Evolutionary conservation across 2,329 filamentous ascomycete species (phyloP).

Genomic region (Pleurostoma richardsiae): DNA sequence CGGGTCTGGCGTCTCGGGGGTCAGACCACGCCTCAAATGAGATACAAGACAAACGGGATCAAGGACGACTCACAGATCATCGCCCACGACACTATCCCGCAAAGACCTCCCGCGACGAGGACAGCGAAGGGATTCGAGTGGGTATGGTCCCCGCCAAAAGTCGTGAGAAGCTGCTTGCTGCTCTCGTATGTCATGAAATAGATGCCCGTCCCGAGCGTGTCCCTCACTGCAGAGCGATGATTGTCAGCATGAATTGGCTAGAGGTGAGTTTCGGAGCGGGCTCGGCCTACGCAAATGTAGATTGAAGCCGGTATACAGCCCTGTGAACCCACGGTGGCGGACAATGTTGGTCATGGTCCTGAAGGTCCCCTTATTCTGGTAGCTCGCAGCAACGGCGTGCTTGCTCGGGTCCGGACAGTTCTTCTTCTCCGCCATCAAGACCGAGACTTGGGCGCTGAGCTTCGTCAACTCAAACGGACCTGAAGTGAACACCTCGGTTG

Average conservation of each 20-base stretch:
- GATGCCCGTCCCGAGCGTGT: slow-evolving; percentile 77
- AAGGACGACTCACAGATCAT: slow-evolving; percentile 55
- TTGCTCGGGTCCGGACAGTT: slow-evolving; percentile 40
- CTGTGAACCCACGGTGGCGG: slow-evolving; percentile 65
- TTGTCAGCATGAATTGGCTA: too few species aligned
- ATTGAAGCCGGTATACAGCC: slow-evolving; percentile 76
- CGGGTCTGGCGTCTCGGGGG: slow-evolving; percentile 38
- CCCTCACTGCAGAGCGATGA: slow-evolving; percentile 52
- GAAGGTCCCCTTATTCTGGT: slow-evolving; percentile 73
- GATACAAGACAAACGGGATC: not conserved
- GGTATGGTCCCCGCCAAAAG: slow-evolving; percentile 63
- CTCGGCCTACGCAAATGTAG: slow-evolving; percentile 65
- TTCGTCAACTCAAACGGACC: slow-evolving; percentile 88
- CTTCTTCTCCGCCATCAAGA: slow-evolving; percentile 62
- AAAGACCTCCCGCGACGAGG: slow-evolving; percentile 71
- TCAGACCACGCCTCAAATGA: not conserved
- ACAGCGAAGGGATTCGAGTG: slow-evolving; percentile 78
- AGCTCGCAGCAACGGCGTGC: slow-evolving; percentile 60
- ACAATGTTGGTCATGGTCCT: slow-evolving; percentile 74
- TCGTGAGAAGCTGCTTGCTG: slow-evolving; percentile 75
- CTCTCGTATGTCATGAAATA: slow-evolving; percentile 91
- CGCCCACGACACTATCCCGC: slow-evolving; percentile 80
- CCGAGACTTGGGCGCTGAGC: slow-evolving; percentile 78
- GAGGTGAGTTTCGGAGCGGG: not conserved
- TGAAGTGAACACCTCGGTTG: slow-evolving; percentile 20